Conservation (phyloP, 805 yeast species). For the Cyberlindnera mississippiensis region DNA sequence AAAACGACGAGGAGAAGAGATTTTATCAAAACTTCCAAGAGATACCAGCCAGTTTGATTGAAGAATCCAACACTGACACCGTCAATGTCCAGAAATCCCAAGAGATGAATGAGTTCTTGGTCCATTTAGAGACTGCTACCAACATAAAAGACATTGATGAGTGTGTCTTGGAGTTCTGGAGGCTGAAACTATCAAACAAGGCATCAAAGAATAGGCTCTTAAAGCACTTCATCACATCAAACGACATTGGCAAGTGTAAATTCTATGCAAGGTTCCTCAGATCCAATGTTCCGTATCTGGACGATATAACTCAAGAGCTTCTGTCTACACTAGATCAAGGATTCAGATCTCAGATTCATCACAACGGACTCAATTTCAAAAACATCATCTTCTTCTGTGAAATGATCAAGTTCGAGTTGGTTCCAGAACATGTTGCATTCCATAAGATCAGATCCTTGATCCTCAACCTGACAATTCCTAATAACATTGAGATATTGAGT, state of each 20-base stretch:
- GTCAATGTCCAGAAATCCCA: slow-evolving; percentile 30
- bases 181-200: slow-evolving; percentile 55
- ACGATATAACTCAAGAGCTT: slow-evolving; percentile 49
- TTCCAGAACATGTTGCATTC: slow-evolving; percentile 68
- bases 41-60: slow-evolving; percentile 32
- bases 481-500: slow-evolving; percentile 64
- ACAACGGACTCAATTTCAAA: slow-evolving; percentile 47
- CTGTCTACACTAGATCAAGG: slow-evolving; percentile 53
- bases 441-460: slow-evolving; percentile 67
- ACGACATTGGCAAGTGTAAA: slow-evolving; percentile 42
- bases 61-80: slow-evolving; percentile 27
- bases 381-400: slow-evolving; percentile 67
- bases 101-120: slow-evolving; percentile 40
- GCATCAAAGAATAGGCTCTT: slow-evolving; percentile 63
- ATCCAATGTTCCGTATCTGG: slow-evolving; percentile 46
- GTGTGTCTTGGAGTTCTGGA: slow-evolving; percentile 46
- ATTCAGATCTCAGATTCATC: slow-evolving; percentile 56
- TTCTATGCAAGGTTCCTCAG: slow-evolving; percentile 67
- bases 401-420: slow-evolving; percentile 67
- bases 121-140: slow-evolving; percentile 38
- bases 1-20: slow-evolving; percentile 54
- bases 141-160: slow-evolving; percentile 49
- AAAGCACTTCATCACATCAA: slow-evolving; percentile 48
- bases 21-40: slow-evolving; percentile 60
- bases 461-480: slow-evolving; percentile 44